These are phyloP conservation scores for Fusarium sp. DNA, from an alignment of 2,329 filamentous ascomycete species.

Conservation along the genomic window DNA sequence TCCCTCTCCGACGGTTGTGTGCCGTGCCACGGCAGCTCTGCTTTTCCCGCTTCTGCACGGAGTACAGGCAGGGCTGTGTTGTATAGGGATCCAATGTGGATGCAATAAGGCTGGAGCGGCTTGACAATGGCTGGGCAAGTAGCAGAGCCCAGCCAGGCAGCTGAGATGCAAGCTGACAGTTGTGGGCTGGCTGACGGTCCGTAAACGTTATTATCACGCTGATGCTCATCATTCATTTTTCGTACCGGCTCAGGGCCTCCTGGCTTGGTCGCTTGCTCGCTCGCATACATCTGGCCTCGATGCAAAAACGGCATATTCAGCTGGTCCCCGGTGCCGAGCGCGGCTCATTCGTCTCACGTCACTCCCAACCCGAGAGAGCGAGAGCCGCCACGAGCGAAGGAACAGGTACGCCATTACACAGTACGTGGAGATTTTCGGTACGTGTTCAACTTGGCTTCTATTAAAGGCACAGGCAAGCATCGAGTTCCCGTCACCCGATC, in stretches of 20 bases:
- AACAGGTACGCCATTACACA: conserved; percentile 5
- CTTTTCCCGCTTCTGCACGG: conserved; percentile 23
- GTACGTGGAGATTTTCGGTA: background rate
- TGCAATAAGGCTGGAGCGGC: conserved; percentile 11
- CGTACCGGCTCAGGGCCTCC: background rate
- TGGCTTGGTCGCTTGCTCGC: background rate
- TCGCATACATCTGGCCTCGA: background rate
- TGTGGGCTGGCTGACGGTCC: conserved; percentile 10
- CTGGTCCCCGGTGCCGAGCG: background rate
- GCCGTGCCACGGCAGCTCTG: conserved; percentile 19
- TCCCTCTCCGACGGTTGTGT: conserved; percentile 8
- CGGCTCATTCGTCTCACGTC: conserved; percentile 36
- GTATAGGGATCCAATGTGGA: conserved; percentile 1
- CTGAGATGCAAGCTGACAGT: conserved; percentile 23
- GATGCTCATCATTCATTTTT: background rate
- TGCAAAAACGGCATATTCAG: background rate
- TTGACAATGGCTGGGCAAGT: conserved; percentile 19
- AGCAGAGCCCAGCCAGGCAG: background rate
- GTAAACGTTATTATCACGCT: conserved; percentile 16
- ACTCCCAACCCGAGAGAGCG: conserved; percentile 7
- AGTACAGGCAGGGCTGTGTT: conserved; percentile 19
- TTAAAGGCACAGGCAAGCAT: conserved; percentile 21
- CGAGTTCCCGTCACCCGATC: conserved; percentile 27
- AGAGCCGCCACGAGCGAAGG: conserved; percentile 6
- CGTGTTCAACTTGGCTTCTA: conserved; percentile 16